Conservation (phyloP, 805 yeast genomes). For the Metschnikowia koreensis region DNA sequence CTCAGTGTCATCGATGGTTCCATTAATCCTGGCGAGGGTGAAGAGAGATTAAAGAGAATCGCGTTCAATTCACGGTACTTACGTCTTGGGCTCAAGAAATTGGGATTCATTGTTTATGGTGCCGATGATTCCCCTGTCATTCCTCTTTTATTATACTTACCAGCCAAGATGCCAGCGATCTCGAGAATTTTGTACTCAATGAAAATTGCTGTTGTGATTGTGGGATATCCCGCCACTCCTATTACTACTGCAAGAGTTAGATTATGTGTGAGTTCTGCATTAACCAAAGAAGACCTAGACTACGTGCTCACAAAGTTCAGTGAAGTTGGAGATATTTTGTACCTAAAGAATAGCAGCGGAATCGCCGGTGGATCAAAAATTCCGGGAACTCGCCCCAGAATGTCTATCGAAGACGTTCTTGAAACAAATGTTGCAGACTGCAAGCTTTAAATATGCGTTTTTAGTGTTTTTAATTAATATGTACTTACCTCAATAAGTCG, state of each 20-base stretch:
- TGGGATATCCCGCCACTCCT: slow-evolving; percentile 98
- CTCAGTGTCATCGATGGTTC: slow-evolving; percentile 77
- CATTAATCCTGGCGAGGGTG: slow-evolving; percentile 88
- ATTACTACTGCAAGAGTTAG: slow-evolving; percentile 86
- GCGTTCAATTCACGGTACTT: slow-evolving; percentile 95
- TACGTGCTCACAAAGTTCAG: slow-evolving; percentile 65
- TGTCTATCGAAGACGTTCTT: slow-evolving; percentile 76
- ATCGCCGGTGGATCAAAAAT: slow-evolving; percentile 66
- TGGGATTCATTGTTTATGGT: slow-evolving; percentile 94
- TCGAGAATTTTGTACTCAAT: slow-evolving; percentile 75
- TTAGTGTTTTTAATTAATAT: not conserved
- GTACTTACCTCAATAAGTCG: not conserved
- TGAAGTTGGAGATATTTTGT: slow-evolving; percentile 74
- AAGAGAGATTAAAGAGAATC: slow-evolving; percentile 84
- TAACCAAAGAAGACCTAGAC: slow-evolving; percentile 93
- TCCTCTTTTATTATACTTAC: slow-evolving; percentile 82
- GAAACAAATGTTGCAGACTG: slow-evolving; percentile 69
- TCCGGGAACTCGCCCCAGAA: slow-evolving; percentile 61
- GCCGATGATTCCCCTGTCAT: slow-evolving; percentile 96
- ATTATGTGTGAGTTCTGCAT: slow-evolving; percentile 86
- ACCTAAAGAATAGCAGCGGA: slow-evolving; percentile 76
- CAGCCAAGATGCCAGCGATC: slow-evolving; percentile 91
- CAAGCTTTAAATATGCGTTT: slow-evolving; percentile 22
- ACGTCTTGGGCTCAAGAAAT: slow-evolving; percentile 82
- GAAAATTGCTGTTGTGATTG: slow-evolving; percentile 91